These are phyloP conservation scores for Plasmodium berghei DNA, from an alignment of 169 alveolate species.

Conservation along the genomic window DNA sequence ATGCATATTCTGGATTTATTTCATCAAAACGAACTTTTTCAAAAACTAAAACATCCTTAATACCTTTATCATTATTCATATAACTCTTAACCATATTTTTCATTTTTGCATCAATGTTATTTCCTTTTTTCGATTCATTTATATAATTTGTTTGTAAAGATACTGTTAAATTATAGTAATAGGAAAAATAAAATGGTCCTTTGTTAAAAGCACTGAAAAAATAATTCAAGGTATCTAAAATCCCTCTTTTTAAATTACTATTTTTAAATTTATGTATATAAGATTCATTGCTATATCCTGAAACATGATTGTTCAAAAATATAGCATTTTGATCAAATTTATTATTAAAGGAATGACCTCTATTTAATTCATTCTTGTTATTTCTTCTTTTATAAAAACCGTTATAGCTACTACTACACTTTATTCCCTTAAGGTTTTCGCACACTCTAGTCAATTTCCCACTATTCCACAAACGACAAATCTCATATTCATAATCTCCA, in stretches of 20 bases:
- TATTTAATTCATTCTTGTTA: constrained; percentile 13
- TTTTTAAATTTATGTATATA: constrained; percentile 64
- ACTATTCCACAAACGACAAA: constrained; percentile 23
- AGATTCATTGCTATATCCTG: constrained; percentile 22
- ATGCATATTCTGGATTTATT: constrained; percentile 57
- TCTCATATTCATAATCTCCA: constrained; percentile 38
- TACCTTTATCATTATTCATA: neutral
- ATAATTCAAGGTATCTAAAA: constrained; percentile 27
- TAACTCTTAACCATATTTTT: neutral
- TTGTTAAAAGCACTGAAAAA: constrained; percentile 70
- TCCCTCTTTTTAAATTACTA: constrained; percentile 35
- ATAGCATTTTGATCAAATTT: constrained; percentile 8
- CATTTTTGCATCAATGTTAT: neutral
- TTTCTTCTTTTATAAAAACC: constrained; percentile 5
- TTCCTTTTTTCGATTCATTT: constrained; percentile 14
- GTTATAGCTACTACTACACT: neutral
- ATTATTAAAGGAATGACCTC: constrained; percentile 9
- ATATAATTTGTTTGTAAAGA: constrained; percentile 53
- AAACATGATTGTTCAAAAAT: constrained; percentile 13
- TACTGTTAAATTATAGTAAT: constrained; percentile 53
- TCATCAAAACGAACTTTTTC: constrained; percentile 39
- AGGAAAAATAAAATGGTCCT: constrained; percentile 74
- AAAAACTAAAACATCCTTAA: neutral
- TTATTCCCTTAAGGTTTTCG: constrained; percentile 3
- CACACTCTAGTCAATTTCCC: constrained; percentile 19